phyloP scores from a whole-genome alignment of 2,329 filamentous ascomycete species.

The Alternaria tenuissima region DNA sequence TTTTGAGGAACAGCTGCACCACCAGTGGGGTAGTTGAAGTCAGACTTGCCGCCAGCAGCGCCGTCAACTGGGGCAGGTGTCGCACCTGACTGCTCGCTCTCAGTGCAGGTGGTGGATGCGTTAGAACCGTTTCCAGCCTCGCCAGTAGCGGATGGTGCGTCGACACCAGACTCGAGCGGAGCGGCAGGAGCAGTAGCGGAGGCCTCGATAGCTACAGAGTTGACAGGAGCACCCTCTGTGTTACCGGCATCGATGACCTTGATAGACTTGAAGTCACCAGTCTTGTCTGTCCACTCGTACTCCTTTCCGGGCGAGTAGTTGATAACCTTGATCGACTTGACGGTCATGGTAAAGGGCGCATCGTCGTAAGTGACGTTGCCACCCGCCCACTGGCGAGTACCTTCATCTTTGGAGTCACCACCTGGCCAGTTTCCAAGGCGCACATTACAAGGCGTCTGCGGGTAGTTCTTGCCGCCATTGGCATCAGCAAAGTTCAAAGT shows the following conservation, averaged over 20 bases:
- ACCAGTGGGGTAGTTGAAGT: not conserved
- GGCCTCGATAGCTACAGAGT: constrained; percentile 31
- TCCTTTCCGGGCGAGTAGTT: constrained; percentile 62
- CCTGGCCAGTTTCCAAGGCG: constrained; percentile 58
- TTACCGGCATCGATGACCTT: constrained; percentile 51
- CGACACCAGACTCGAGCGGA: constrained; percentile 34
- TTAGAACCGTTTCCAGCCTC: not conserved
- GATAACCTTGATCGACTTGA: constrained; percentile 59
- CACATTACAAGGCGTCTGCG: constrained; percentile 76
- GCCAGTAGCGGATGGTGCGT: constrained; percentile 30
- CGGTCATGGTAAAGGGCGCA: constrained; percentile 62
- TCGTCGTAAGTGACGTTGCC: constrained; percentile 60
- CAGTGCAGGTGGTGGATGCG: constrained; percentile 22
- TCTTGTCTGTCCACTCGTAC: constrained; percentile 61
- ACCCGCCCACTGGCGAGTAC: constrained; percentile 73
- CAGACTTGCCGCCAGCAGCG: not conserved
- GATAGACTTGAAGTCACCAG: constrained; percentile 60
- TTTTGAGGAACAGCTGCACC: constrained; percentile 11
- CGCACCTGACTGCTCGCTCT: constrained; percentile 11
- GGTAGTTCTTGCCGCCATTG: constrained; percentile 68
- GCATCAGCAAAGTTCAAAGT: constrained; percentile 67
- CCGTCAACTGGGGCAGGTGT: constrained; percentile 7
- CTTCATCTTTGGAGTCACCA: constrained; percentile 59
- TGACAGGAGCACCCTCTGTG: constrained; percentile 42
- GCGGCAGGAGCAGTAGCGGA: constrained; percentile 41